Evolutionary conservation across 345 rosid species (phyloP).

Genomic region (Anacardium occidentale): DNA sequence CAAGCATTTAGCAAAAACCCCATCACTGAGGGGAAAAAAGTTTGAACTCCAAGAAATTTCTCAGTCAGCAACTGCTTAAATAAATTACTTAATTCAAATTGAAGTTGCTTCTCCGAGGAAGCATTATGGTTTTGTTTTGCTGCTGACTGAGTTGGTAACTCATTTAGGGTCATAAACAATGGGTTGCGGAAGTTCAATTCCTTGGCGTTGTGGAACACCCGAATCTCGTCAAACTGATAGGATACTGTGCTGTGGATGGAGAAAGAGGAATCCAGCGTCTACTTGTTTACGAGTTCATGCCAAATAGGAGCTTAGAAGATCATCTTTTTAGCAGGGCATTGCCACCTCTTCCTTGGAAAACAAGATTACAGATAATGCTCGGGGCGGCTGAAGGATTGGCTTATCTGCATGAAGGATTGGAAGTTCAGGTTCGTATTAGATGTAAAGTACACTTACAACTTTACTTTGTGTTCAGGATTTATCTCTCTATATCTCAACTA

Average conservation of each 20-base stretch:
- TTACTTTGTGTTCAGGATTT: not conserved
- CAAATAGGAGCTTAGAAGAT: conserved; percentile 77
- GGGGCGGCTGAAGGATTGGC: conserved; percentile 87
- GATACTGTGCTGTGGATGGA: conserved; percentile 72
- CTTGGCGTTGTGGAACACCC: conserved; percentile 76
- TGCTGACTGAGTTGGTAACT: not conserved
- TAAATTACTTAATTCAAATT: too few relatives aligned
- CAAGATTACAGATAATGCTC: conserved; percentile 59
- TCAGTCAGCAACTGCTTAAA: too few relatives aligned
- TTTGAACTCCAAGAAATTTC: too few relatives aligned
- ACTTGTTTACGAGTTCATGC: conserved; percentile 79
- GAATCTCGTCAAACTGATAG: conserved; percentile 84
- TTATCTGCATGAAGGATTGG: conserved; percentile 76
- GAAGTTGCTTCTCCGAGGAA: too few relatives aligned
- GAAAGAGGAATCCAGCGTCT: conserved; percentile 76
- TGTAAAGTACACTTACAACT: not conserved
- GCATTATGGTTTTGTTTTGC: not conserved
- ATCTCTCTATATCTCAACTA: not conserved
- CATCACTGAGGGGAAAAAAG: too few relatives aligned
- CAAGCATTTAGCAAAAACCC: too few relatives aligned
- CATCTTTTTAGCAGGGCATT: conserved; percentile 66
- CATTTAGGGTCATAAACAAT: conserved; percentile 82
- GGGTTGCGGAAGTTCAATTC: conserved; percentile 90
- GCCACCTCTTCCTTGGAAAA: conserved; percentile 61
- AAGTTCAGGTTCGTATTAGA: conserved; percentile 58